Conservation (phyloP, 768 basidiomycete genomes). For the Gymnopilus dilepis region DNA sequence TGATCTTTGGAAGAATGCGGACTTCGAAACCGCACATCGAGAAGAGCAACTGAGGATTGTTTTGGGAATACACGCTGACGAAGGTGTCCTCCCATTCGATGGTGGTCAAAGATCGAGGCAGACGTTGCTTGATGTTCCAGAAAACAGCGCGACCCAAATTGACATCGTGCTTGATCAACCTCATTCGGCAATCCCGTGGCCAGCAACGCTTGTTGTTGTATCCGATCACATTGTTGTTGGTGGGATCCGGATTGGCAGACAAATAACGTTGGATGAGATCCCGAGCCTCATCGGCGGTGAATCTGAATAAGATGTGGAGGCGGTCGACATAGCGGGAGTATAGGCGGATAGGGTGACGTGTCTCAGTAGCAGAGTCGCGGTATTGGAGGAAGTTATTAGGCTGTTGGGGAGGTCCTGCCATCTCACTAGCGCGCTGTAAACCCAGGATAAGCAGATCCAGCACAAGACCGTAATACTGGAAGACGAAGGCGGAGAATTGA, state of each 20-base stretch:
- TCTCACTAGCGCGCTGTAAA: constrained; percentile 97
- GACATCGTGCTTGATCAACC: constrained; percentile 98
- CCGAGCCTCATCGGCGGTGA: constrained; percentile 95
- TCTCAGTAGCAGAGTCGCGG: constrained; percentile 93
- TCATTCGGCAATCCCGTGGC: constrained; percentile 99
- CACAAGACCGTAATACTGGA: constrained; percentile 98
- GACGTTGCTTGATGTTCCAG: constrained; percentile 98
- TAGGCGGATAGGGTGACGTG: constrained; percentile 95
- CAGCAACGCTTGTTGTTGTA: constrained; percentile 99
- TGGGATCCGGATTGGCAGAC: constrained; percentile 96
- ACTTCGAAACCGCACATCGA: constrained; percentile 99
- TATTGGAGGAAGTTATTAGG: constrained; percentile 99
- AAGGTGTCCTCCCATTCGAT: constrained; percentile 99
- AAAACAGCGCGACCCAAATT: constrained; percentile 98
- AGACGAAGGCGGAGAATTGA: constrained; percentile 98
- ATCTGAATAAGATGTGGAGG: constrained; percentile 95
- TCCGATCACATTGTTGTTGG: constrained; percentile 98
- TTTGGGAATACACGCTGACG: constrained; percentile 95
- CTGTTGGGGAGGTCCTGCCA: constrained; percentile 97
- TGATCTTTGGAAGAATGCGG: constrained; percentile 94
- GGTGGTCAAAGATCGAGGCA: constrained; percentile 94
- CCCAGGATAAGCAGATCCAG: constrained; percentile 96
- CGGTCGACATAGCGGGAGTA: constrained; percentile 97
- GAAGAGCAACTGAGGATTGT: constrained; percentile 97
- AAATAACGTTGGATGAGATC: constrained; percentile 98